Conservation (phyloP, 371 early-diverging fungal genomes). For the Gilbertella persicaria region DNA sequence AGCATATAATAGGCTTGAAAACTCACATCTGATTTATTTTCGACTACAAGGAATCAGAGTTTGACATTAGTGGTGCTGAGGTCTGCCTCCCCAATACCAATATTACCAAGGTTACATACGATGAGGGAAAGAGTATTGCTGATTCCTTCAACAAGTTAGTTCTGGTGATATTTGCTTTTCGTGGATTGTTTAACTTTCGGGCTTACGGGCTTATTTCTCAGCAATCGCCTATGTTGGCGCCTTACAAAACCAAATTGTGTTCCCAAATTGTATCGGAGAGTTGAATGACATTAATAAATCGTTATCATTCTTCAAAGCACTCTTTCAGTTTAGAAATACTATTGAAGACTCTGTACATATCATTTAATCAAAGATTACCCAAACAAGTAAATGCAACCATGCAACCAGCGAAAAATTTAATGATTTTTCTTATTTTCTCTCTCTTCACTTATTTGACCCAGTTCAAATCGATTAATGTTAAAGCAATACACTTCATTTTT, state of each 20-base stretch:
- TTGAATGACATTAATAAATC: background rate
- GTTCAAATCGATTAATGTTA: no score
- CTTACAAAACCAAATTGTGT: background rate
- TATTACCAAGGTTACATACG: background rate
- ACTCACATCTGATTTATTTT: slow-evolving; percentile 4
- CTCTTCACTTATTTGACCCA: no score
- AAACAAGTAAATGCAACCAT: background rate
- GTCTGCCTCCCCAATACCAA: slow-evolving; percentile 6
- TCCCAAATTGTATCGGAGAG: slow-evolving; percentile 8
- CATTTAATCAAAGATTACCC: slow-evolving; percentile 5
- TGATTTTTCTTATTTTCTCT: no score
- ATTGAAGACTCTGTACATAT: slow-evolving; percentile 5
- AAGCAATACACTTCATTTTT: no score
- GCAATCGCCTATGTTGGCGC: background rate
- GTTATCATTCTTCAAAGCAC: background rate
- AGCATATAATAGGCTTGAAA: slow-evolving; percentile 1
- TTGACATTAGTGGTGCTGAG: slow-evolving; percentile 10
- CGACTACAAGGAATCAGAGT: slow-evolving; percentile 1
- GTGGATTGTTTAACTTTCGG: slow-evolving; percentile 8
- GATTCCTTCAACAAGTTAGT: background rate
- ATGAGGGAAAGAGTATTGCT: slow-evolving; percentile 1
- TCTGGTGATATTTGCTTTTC: background rate
- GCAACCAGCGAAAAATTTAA: slow-evolving; percentile 3
- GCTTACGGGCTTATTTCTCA: background rate
- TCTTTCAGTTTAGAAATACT: slow-evolving; percentile 1